Evolutionary conservation across 495 filamentous ascomycete species (phyloP), one percentile per base, ranked within the genome.

Genomic region (Penicillium longicatenatum): DNA sequence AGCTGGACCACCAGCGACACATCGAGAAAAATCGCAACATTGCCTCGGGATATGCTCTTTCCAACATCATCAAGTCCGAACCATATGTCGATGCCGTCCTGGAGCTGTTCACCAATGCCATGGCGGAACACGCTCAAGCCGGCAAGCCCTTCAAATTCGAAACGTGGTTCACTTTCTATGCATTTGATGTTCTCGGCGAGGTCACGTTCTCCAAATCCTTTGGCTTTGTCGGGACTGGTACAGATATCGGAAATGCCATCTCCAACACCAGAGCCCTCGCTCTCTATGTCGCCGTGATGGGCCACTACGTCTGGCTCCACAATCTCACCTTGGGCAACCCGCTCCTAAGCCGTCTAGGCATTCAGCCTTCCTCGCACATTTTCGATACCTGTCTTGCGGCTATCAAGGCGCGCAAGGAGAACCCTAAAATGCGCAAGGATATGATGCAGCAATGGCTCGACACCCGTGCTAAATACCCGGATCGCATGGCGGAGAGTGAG

Each of bases 381-480:
- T 76, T 78, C 53, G 68, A 79, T 30, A 82, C 73, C 0, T 65
- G 67, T 22, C 31, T 71, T 26, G 55, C 63, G 0, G 77, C 78
- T n/a, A 68, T 84, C 22, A 60, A 73, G 2, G 59, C 53, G 14
- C 71, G 79, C 8, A 65, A 74, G 47, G 51, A 64, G n/a, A 75
- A 77, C 33, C 54, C 70, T 1, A 69, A 69, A 19, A 64, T 55
- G 1, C 58, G 75, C 4, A 63, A 68, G 37, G 79, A 82, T 50
- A 78, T 79, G 69, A 66, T 82, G 52, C 63, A 73, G 52, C 65
- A 76, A 22, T 80, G 80, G 79, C 62, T 79, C 10, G 57, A 71
- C 11, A 64, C 65, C 22, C 72, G 66, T 2, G 54, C 56, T 6
- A 68, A 72, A 20, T 59, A 76, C 51, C 74, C 73, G 1, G 75